Conservation (phyloP, 129 eudicot genomes). For the Chrysanthemum makinoi region DNA sequence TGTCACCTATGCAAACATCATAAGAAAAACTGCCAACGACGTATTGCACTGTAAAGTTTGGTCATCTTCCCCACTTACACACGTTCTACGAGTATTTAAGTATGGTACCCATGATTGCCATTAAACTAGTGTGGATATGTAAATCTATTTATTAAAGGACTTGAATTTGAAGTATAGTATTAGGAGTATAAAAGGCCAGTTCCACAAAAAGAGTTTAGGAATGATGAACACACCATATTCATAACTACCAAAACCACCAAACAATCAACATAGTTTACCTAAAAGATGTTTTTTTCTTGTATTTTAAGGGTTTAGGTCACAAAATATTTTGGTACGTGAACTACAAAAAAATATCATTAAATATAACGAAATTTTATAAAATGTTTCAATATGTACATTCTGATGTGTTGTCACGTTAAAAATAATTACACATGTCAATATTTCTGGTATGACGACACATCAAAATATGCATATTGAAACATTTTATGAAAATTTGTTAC, state of each 20-base stretch:
- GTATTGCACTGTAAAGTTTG: too few species aligned
- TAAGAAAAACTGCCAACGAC: too few species aligned
- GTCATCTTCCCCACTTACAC: conserved; percentile 25
- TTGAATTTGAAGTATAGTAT: conserved; percentile 4
- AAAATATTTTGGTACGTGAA: too few species aligned
- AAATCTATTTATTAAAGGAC: conserved; percentile 6
- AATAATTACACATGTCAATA: too few species aligned
- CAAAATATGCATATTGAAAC: too few species aligned
- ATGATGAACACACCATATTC: conserved; percentile 22
- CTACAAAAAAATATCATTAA: neutral
- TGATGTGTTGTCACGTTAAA: too few species aligned
- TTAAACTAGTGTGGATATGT: neutral
- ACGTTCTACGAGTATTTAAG: conserved; percentile 16
- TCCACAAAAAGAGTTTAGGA: neutral
- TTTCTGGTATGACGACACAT: too few species aligned
- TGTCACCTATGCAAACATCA: too few species aligned
- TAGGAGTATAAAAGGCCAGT: neutral
- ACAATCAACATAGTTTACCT: conserved; percentile 22
- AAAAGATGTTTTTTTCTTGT: neutral
- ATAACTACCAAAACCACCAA: conserved; percentile 23
- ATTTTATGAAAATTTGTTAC: too few species aligned
- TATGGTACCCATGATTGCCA: conserved; percentile 27
- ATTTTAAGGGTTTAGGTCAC: too few species aligned
- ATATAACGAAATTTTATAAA: neutral
- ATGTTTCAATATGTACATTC: too few species aligned